Evolutionary conservation across 208 protist genomes (phyloP), one percentile per base, ranked within the genome.

Genomic region (Vickermania ingenoplastis): DNA sequence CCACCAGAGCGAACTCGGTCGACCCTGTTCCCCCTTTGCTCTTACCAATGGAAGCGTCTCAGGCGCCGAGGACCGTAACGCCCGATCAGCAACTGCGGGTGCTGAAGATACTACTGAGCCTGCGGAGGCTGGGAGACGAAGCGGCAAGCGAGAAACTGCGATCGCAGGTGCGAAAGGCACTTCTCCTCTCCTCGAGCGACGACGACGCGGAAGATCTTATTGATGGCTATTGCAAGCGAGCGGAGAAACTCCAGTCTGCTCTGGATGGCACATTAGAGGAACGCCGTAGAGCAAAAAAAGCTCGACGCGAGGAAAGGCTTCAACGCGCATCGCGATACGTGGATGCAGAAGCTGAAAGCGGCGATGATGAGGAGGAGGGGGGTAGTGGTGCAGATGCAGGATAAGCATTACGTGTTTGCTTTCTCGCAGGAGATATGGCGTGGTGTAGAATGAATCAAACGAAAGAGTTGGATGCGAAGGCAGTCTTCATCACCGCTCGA

Each of bases 321-420:
- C 17, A 13, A 57, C 59, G 60, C n/a, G 60, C 27, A 7, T 72
- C 66, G 17, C 51, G 41, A 7, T 72, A 63, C 51, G 66, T 72
- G n/a, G 66, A 72, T n/a, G 59, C 63, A 29, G 31, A 72, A 41
- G 66, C 66, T 28, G 66, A 72, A 29, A 72, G 66, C 54, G 59
- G 52, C 17, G 66, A 72, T 13, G 62, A 67, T 2, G 53, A 61
- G 21, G 62, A 67, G 24, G 22, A 53, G 17, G 61, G 30, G 41
- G 36, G 56, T n/a, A 45, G n/a, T n/a, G n/a, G n/a, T n/a, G n/a
- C n/a, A n/a, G n/a, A n/a, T n/a, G n/a, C n/a, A n/a, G n/a, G n/a
- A n/a, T n/a, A n/a, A n/a, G n/a, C n/a, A n/a, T n/a, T n/a, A n/a
- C n/a, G n/a, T n/a, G n/a, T n/a, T n/a, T n/a, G n/a, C n/a, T n/a